Conservation (phyloP, 768 basidiomycete species). For the Sistotremastrum niveocremeum region DNA sequence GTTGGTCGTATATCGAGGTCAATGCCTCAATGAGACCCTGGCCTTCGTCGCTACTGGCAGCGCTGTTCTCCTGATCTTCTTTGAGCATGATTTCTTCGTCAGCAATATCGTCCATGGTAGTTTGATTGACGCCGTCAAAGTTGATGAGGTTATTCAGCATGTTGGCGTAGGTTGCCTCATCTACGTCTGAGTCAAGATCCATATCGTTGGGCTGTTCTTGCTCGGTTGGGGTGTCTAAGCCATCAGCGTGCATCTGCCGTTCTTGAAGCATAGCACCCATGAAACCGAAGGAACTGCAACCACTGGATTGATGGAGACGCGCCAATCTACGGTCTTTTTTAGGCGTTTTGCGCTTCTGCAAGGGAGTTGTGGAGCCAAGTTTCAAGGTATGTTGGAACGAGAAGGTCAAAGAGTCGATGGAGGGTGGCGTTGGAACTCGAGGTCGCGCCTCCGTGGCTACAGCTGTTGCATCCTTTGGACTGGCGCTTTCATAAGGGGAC, state of each 20-base stretch:
- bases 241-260: conserved; percentile 27
- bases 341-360: no score
- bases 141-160: conserved; percentile 47
- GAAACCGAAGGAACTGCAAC: conserved; percentile 23
- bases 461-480: no score
- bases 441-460: no score
- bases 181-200: conserved; percentile 50
- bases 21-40: conserved; percentile 31
- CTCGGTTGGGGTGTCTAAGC: conserved; percentile 15
- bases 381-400: no score
- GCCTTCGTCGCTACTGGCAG: conserved; percentile 10
- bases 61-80: conserved; percentile 34
- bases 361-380: no score
- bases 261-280: conserved; percentile 46
- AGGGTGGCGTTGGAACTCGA: no score
- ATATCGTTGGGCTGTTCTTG: conserved; percentile 41
- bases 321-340: no score
- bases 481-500: background rate
- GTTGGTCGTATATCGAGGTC: conserved; percentile 25
- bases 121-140: conserved; percentile 29
- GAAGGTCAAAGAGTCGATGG: no score
- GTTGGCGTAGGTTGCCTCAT: conserved; percentile 19
- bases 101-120: conserved; percentile 56
- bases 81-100: conserved; percentile 34
- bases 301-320: no score